Percentiles rank a stretch among this genome's conserved stretches.
Evolutionary conservation across 2,329 filamentous ascomycete genomes (phyloP).

Genomic region (Fusarium zealandicum): DNA sequence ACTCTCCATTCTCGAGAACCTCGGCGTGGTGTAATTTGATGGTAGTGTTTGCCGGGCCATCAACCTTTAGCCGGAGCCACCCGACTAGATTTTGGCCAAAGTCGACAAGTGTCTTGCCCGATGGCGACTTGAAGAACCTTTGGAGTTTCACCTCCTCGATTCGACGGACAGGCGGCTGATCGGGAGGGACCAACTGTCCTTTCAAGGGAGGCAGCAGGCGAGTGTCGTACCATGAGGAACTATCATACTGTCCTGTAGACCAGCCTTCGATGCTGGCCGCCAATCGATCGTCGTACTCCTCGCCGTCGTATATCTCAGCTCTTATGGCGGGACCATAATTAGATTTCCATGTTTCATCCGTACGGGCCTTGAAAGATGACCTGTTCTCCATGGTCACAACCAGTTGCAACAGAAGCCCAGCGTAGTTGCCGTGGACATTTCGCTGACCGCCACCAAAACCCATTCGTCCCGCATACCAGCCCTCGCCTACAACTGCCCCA

Average conservation of each 20-base stretch:
- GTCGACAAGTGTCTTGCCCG: slow-evolving; percentile 57
- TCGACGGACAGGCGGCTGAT: too few species aligned
- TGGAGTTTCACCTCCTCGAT: slow-evolving; percentile 33
- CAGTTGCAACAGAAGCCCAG: slow-evolving; percentile 49
- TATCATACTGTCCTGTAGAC: too few species aligned
- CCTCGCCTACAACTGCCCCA: slow-evolving; percentile 54
- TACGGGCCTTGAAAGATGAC: slow-evolving; percentile 39
- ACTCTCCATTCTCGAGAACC: slow-evolving; percentile 59
- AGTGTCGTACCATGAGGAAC: too few species aligned
- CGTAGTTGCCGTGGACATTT: slow-evolving; percentile 47
- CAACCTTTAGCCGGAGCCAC: slow-evolving; percentile 43
- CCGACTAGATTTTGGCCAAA: slow-evolving; percentile 68
- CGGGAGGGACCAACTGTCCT: too few species aligned
- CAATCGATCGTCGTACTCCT: too few species aligned
- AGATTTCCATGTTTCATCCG: slow-evolving; percentile 50
- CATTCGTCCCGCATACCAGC: slow-evolving; percentile 55
- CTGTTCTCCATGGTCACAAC: slow-evolving; percentile 46
- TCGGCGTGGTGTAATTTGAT: slow-evolving; percentile 56
- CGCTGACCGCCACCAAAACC: slow-evolving; percentile 24
- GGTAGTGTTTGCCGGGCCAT: too few species aligned
- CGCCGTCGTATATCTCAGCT: slow-evolving; percentile 51
- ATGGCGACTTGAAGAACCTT: slow-evolving; percentile 48
- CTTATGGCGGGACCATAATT: slow-evolving; percentile 42
- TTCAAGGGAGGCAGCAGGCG: too few species aligned
- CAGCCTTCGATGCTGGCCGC: too few species aligned